Base-by-base conservation (phyloP, 176 grass and related monocot genomes). In the Calamus simplicifolius region DNA sequence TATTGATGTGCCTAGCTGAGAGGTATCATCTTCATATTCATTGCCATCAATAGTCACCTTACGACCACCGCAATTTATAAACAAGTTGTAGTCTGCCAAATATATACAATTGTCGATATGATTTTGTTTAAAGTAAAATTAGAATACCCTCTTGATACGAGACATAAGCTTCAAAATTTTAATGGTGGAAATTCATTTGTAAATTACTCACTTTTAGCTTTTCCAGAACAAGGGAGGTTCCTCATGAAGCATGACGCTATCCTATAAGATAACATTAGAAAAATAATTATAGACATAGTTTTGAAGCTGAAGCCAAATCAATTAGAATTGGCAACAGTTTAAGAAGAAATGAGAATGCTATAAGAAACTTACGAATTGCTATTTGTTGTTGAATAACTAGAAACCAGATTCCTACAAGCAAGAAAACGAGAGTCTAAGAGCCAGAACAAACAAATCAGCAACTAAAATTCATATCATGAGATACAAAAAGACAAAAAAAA, bases 361-460 rank as follows among this genome's bases (percentile, higher is more conserved):
- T 19, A 52, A 52, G 23, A 66, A 16, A 27, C 27, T n/a, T 35
- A 35, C 5, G 30, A 35, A 35, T 35, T 1, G 7, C 30, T 7
- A 7, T 35, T 35, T 35, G 30, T 7, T 1, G 4, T 7, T 35
- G 49, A 66, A 66, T 52, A 66, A 29, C 63, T 53, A n/a, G 63
- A 51, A 52, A 66, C 49, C 19, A 66, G 16, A 66, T 66, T 66
- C 26, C 63, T 66, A 50, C 26, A 53, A 66, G 35, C 1, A 53
- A 66, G 25, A 66, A 53, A 52, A 27, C 13, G 16, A 51, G 0
- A 53, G 6, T 3, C 18, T 25, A 52, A 13, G 30, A 48, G 48
- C 23, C 5, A 35, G 30, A 6, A 35, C 5, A 35, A 52, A 52
- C 50, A 18, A 52, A 25, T 28, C 28, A 18, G 12, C 29, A 28